A percentile compares a stretch with the other conserved stretches of the same genome.
Conservation (phyloP, 2,329 filamentous ascomycete genomes). For the Paecilomyces niveus region DNA sequence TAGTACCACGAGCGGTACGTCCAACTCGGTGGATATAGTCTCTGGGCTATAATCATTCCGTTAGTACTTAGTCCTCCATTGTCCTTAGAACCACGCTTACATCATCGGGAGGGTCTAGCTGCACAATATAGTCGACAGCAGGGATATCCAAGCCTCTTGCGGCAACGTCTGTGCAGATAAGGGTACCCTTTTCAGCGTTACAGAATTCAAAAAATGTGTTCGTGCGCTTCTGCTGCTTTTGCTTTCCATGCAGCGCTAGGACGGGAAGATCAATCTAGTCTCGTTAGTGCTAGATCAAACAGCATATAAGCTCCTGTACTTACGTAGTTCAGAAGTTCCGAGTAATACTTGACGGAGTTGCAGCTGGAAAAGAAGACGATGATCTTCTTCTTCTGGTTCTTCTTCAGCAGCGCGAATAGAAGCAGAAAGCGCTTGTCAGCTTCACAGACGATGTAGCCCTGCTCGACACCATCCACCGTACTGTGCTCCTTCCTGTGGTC, state of each 20-base stretch:
- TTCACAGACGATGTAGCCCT: conserved; percentile 92
- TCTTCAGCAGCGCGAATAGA: conserved; percentile 89
- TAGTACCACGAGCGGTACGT: conserved; percentile 79
- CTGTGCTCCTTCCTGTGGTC: conserved; percentile 83
- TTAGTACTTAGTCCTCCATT: background rate
- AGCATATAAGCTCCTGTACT: background rate
- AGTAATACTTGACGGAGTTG: conserved; percentile 91
- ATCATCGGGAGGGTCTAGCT: conserved; percentile 92
- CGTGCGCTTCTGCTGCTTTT: conserved; percentile 98
- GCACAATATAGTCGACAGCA: conserved; percentile 90
- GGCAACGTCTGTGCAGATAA: conserved; percentile 96
- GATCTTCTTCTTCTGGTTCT: conserved; percentile 90
- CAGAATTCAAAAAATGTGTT: conserved; percentile 98
- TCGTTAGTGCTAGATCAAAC: conserved; percentile 65
- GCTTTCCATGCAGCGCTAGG: conserved; percentile 82
- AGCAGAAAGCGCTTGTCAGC: conserved; percentile 89
- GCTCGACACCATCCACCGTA: conserved; percentile 88
- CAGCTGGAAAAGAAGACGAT: conserved; percentile 95
- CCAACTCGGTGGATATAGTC: conserved; percentile 96
- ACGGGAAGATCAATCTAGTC: conserved; percentile 96
- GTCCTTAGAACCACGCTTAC: background rate
- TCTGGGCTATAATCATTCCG: conserved; percentile 43
- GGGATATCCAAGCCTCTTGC: conserved; percentile 93
- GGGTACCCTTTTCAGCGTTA: conserved; percentile 73
- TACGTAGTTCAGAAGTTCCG: conserved; percentile 82